Base-by-base conservation (phyloP, 129 eudicot species). In the Oenanthe sinensis region DNA sequence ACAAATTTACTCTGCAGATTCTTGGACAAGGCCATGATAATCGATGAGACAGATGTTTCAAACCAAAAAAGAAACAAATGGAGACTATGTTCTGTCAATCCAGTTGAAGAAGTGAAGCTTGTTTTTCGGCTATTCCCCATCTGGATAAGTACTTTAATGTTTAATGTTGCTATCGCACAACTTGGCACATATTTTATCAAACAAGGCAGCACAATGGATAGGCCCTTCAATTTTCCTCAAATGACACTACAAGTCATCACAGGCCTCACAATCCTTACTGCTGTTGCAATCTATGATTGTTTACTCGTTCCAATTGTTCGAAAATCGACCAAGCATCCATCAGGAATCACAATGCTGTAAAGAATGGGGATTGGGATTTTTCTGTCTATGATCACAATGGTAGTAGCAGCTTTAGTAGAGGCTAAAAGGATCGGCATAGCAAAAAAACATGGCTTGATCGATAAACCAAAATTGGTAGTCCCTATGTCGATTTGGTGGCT, bases 321-420 rank as follows among this genome's bases (percentile, higher is more conserved):
- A 24, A 63, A 69, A 45, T 4, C 83, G 26, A 84, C 92, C 5
- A 80, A 81, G 60, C 85, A 83, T 76, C 92, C 83, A 5, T 79
- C 89, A 0, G 96, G 96, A 49, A 83, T 90, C 65, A 90, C 96
- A 60, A 71, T 87, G 68, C 87, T 90, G 5, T 92, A 88, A 75
- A 75, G 96, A 36, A 81, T 88, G 67, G 90, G 96, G 8, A 24
- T 73, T 2, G 92, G 96, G 30, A 76, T 88, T 46, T 63, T 86
- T 54, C 47, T 85, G 36, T 85, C 90, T 0, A 80, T 88, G 16
- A 11, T 90, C 20, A 70, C 83, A 44, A 88, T 88, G 89, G 71
- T 80, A 0, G 83, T 83, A 3, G 83, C 96, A 1, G 96, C 89
- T 1, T 44, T 85, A 28, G 85, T 86, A 3, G 96, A 90, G 79